Percentiles rank a stretch among this genome's conserved stretches.
phyloP scores from a whole-genome alignment of 371 early-diverging fungal genomes.

The Entomophthora muscae region DNA sequence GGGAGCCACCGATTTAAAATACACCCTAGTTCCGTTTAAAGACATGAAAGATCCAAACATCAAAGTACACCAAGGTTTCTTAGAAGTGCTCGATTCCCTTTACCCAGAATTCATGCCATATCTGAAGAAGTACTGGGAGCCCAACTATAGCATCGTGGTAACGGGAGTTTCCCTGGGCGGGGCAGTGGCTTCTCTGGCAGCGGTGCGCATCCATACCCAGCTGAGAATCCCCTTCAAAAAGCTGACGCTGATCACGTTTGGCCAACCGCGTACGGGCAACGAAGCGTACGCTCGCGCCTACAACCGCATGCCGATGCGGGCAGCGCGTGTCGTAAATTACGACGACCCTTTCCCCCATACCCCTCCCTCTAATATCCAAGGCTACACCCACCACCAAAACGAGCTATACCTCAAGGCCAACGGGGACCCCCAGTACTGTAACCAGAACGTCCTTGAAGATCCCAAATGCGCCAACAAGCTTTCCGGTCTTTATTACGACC shows the following conservation, averaged over 20 bases:
- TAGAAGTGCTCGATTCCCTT: background rate
- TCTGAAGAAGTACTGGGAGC: background rate
- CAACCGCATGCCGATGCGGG: background rate
- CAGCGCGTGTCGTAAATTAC: slow-evolving; percentile 18
- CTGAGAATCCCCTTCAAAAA: background rate
- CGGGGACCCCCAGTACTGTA: too few relatives aligned
- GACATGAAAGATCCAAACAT: background rate
- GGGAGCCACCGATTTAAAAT: background rate
- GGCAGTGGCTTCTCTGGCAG: too few relatives aligned
- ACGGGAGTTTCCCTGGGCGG: too few relatives aligned
- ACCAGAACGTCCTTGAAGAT: too few relatives aligned
- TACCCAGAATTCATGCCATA: background rate
- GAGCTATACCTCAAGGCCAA: too few relatives aligned
- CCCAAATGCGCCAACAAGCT: too few relatives aligned
- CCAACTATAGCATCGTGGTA: background rate
- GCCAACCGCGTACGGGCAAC: background rate
- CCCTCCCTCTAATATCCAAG: too few relatives aligned
- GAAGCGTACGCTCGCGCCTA: background rate
- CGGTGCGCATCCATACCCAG: background rate
- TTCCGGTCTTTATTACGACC: too few relatives aligned
- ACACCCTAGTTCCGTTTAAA: background rate
- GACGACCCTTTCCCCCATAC: slow-evolving; percentile 83
- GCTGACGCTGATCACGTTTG: too few relatives aligned
- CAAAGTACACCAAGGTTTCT: background rate
- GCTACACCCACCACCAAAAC: too few relatives aligned